These are phyloP conservation scores for Komagataella mondaviorum DNA, from an alignment of 805 yeast genomes.

Conservation along the genomic window DNA sequence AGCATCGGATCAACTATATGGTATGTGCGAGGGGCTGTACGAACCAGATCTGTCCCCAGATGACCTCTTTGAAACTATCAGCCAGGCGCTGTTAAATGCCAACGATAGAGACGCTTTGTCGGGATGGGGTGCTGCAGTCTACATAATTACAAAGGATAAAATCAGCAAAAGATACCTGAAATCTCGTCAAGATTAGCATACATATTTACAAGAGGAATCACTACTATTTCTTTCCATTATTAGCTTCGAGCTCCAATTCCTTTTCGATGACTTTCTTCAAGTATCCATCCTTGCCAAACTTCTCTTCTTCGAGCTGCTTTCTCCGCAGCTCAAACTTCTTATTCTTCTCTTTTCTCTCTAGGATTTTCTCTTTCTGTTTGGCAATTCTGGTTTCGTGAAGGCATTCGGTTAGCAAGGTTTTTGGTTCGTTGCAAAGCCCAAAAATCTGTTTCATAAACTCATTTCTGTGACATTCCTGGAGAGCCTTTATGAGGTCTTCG, in stretches of 20 bases:
- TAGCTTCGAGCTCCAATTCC: slow-evolving; percentile 21
- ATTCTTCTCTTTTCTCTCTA: slow-evolving; percentile 41
- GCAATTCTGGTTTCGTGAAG: slow-evolving; percentile 63
- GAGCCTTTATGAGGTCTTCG: slow-evolving; percentile 68
- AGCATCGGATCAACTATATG: slow-evolving; percentile 91
- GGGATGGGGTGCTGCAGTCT: slow-evolving; percentile 98
- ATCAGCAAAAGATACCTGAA: slow-evolving; percentile 78
- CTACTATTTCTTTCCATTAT: slow-evolving; percentile 1
- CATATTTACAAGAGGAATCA: not conserved
- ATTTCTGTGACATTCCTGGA: slow-evolving; percentile 76
- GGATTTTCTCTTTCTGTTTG: slow-evolving; percentile 42
- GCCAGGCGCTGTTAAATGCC: slow-evolving; percentile 88
- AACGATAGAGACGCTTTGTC: slow-evolving; percentile 95
- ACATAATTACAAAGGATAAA: slow-evolving; percentile 82
- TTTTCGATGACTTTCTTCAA: slow-evolving; percentile 51
- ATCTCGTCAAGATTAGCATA: slow-evolving; percentile 80
- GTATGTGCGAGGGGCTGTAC: slow-evolving; percentile 96
- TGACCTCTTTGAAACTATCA: slow-evolving; percentile 87
- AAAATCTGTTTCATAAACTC: slow-evolving; percentile 56
- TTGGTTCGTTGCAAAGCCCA: slow-evolving; percentile 77
- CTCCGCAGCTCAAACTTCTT: slow-evolving; percentile 40
- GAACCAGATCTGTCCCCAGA: slow-evolving; percentile 93
- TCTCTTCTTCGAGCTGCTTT: slow-evolving; percentile 60
- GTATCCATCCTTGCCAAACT: slow-evolving; percentile 63
- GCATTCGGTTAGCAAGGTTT: slow-evolving; percentile 68